Evolutionary conservation across 2,329 filamentous ascomycete genomes (phyloP).

Genomic region (Calonectria crousiana): DNA sequence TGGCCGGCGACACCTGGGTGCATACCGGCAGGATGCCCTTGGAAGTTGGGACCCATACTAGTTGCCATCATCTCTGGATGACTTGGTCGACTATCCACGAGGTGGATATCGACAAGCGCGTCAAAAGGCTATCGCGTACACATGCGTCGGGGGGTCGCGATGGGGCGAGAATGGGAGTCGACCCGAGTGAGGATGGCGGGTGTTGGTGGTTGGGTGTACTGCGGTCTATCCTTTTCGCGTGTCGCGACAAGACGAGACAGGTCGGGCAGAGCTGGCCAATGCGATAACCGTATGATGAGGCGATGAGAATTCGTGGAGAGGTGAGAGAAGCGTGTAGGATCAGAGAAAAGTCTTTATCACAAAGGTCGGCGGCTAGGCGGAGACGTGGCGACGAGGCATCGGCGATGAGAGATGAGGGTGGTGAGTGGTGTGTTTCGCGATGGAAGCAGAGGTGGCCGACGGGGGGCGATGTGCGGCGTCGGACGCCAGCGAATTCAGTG

Average conservation of each 20-base stretch:
- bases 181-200: slow-evolving; percentile 36
- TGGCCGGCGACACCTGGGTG: slow-evolving; percentile 78
- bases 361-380: slow-evolving; percentile 32
- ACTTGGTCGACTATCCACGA: slow-evolving; percentile 66
- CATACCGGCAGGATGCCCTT: slow-evolving; percentile 78
- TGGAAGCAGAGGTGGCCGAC: slow-evolving; percentile 40
- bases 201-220: slow-evolving; percentile 30
- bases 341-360: slow-evolving; percentile 28
- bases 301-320: slow-evolving; percentile 20
- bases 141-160: slow-evolving; percentile 45
- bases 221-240: slow-evolving; percentile 42
- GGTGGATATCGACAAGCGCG: slow-evolving; percentile 68
- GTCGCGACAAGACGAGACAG: slow-evolving; percentile 43
- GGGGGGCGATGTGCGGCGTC: slow-evolving; percentile 28
- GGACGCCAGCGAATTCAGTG: slow-evolving; percentile 40
- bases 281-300: slow-evolving; percentile 38
- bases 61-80: slow-evolving; percentile 73
- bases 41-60: slow-evolving; percentile 73
- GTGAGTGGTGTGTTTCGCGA: slow-evolving; percentile 44
- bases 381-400: slow-evolving; percentile 43
- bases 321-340: slow-evolving; percentile 24
- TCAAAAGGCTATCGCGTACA: slow-evolving; percentile 62
- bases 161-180: slow-evolving; percentile 16
- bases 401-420: slow-evolving; percentile 35
- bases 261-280: slow-evolving; percentile 31